Evolutionary conservation across 2,329 filamentous ascomycete species (phyloP).

Genomic region (Penicillium sp.): DNA sequence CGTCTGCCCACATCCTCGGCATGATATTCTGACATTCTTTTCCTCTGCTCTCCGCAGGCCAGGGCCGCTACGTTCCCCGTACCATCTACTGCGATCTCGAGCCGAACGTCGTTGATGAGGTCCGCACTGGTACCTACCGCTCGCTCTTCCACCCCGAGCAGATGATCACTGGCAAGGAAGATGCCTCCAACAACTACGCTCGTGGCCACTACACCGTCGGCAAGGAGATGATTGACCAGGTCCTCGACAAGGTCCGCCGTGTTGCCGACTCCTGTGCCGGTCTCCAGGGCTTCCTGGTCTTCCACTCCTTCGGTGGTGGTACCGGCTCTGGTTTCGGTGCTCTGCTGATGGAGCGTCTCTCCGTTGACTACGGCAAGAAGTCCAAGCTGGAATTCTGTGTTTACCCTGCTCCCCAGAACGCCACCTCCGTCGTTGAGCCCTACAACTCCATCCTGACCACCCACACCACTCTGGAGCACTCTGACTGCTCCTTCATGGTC

Average conservation of each 20-base stretch:
- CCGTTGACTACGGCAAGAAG: constrained; percentile 99
- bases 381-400: constrained; percentile 99
- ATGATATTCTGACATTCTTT: constrained; percentile 18
- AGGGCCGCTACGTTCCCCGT: constrained; percentile 98
- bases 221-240: constrained; percentile 98
- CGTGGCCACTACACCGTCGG: constrained; percentile 99
- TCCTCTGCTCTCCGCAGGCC: constrained; percentile 54
- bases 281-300: constrained; percentile 98
- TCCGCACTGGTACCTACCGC: constrained; percentile 94
- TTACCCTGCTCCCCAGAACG: constrained; percentile 95
- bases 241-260: constrained; percentile 94
- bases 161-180: constrained; percentile 99
- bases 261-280: constrained; percentile 97
- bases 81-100: constrained; percentile 99
- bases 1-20: not conserved
- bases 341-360: constrained; percentile 96
- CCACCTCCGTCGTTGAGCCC: constrained; percentile 95
- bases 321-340: constrained; percentile 98
- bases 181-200: constrained; percentile 99
- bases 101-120: constrained; percentile 98
- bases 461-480: constrained; percentile 98
- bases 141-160: constrained; percentile 97
- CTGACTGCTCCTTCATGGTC: constrained; percentile 99
- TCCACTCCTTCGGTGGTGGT: constrained; percentile 99
- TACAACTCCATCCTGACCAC: constrained; percentile 99